A percentile compares a stretch with the other conserved stretches of the same genome.
These are phyloP conservation scores for Boletus nobilissimus DNA, from an alignment of 1,284 basidiomycete genomes.

Conservation along the genomic window DNA sequence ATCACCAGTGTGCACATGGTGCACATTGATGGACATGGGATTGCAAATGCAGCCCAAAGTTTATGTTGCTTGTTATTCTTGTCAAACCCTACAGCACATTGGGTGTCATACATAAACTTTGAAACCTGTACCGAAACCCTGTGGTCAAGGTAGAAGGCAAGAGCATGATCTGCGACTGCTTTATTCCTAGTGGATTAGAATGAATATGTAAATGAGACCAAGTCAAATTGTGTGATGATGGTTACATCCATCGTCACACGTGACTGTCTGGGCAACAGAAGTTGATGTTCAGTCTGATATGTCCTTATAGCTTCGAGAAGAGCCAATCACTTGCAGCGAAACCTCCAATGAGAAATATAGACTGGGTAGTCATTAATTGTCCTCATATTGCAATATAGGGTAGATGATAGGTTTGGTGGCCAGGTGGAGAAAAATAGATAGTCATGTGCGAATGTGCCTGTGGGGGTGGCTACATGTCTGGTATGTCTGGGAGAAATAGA, in stretches of 20 bases:
- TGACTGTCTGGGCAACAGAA: slow-evolving; percentile 59
- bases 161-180: slow-evolving; percentile 51
- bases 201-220: background rate
- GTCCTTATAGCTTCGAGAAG: slow-evolving; percentile 41
- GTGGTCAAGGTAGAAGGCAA: slow-evolving; percentile 51
- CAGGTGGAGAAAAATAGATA: too few species aligned
- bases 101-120: slow-evolving; percentile 50
- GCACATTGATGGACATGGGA: slow-evolving; percentile 46
- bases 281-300: slow-evolving; percentile 45
- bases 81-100: slow-evolving; percentile 43
- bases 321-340: slow-evolving; percentile 55
- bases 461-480: too few species aligned
- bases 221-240: slow-evolving; percentile 21
- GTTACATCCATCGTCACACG: slow-evolving; percentile 58
- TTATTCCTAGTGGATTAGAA: slow-evolving; percentile 34
- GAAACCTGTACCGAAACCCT: slow-evolving; percentile 49
- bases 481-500: too few species aligned
- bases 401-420: slow-evolving; percentile 41
- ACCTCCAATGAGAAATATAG: slow-evolving; percentile 53
- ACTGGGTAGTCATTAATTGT: slow-evolving; percentile 33
- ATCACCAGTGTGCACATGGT: too few species aligned
- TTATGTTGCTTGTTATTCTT: slow-evolving; percentile 46
- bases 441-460: too few species aligned
- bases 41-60: slow-evolving; percentile 36
- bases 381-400: background rate